Base-by-base conservation (phyloP, 495 filamentous ascomycete species). In the Aspergillus conjunctus region DNA sequence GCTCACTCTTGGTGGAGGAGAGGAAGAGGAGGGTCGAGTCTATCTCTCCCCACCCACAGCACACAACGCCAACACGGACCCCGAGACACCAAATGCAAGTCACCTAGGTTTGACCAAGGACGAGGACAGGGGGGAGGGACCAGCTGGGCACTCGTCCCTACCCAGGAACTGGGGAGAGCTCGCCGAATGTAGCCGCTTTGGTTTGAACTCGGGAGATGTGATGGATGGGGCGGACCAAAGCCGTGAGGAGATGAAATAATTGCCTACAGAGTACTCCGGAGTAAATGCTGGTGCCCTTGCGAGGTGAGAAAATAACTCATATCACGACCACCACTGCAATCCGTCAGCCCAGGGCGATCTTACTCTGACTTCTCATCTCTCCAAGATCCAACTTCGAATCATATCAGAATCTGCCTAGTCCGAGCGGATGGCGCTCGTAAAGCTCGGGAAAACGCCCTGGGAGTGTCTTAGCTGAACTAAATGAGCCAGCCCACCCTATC, bases 291-390 rank as follows among this genome's bases (percentile, higher is more conserved):
- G 15, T 31, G 4, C 7, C 22, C 49, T 51, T 30, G 9, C 20
- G 8, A 32, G 9, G 49, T 51, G 7, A 32, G 49, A 51, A 51
- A 51, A 51, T 51, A 32, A 31, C 21, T 51, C 49, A 51, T 7
- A 15, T 15, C 26, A 1, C 14, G 21, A 11, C 44, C 44, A 8
- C 43, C 43, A 48, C 17, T 11, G n/a, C 10, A 11, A 10, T 8
- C 17, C 44, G 2, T 20, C 7, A 48, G 10, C 17, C 21, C 20
- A 20, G 21, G 10, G 17, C 1, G 17, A 21, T 22, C 44, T 20
- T 10, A 48, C n/a, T 21, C 17, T 0, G 4, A 18, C 20, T 48
- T 7, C 44, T 21, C 18, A 1, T 18, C 20, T 21, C 18, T 48
- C 20, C 7, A 20, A 20, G n/a, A 18, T 8, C 17, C 44, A 8